Percentiles rank a stretch among this genome's conserved stretches.
Conservation (phyloP, 179 eudicot species). For the Actinidia chinensis region DNA sequence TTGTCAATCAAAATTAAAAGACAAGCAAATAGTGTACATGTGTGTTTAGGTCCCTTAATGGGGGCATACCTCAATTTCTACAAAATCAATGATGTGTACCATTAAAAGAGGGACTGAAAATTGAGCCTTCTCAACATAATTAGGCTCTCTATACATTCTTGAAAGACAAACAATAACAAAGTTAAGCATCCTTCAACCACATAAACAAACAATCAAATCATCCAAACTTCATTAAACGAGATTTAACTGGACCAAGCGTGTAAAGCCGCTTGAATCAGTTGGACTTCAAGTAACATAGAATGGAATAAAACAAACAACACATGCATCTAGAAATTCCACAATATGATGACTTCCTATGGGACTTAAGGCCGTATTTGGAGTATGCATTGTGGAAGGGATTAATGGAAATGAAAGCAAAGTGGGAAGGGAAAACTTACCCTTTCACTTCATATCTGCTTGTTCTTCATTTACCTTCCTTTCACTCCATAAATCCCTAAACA, state of each 20-base stretch:
- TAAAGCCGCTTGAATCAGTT: conserved; percentile 12
- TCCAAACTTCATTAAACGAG: conserved; percentile 2
- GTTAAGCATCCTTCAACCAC: neutral
- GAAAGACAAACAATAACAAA: neutral
- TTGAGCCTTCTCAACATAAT: neutral
- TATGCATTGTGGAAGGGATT: no score
- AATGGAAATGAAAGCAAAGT: no score
- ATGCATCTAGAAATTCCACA: neutral
- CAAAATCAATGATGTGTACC: neutral
- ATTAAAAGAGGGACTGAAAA: neutral
- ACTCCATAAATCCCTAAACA: no score
- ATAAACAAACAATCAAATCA: neutral
- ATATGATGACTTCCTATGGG: neutral
- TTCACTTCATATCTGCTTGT: no score
- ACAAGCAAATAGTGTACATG: neutral
- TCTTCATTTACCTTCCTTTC: no score
- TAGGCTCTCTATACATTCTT: neutral
- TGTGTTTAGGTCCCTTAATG: neutral
- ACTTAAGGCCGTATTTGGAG: no score
- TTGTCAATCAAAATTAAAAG: no score
- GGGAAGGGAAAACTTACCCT: no score
- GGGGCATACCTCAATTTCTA: neutral
- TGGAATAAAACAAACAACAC: neutral
- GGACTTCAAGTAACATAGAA: neutral
- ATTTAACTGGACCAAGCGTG: neutral